phyloP scores from a whole-genome alignment of 495 filamentous ascomycete species.

The Neurospora sp. region DNA sequence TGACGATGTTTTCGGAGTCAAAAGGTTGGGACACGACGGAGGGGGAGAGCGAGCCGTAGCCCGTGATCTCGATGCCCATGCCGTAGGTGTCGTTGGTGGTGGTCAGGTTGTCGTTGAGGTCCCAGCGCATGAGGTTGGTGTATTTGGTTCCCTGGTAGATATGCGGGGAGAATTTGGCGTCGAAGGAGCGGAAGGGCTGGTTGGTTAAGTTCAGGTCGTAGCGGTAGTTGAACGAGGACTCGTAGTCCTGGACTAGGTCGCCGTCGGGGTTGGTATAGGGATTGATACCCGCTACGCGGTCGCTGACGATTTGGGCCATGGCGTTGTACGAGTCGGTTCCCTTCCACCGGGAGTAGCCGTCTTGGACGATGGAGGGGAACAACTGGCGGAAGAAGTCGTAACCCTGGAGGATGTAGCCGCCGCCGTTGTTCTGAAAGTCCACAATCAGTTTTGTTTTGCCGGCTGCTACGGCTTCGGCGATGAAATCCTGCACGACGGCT shows the following conservation, averaged over 20 bases:
- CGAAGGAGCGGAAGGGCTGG: constrained; percentile 25
- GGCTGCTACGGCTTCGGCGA: constrained; percentile 23
- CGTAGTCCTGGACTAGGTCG: constrained; percentile 17
- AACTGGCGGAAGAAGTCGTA: constrained; percentile 31
- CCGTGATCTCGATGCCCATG: constrained; percentile 31
- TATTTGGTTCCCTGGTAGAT: constrained; percentile 21
- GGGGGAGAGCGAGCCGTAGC: constrained; percentile 23
- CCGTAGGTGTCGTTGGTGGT: constrained; percentile 29
- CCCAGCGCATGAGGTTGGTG: constrained; percentile 30
- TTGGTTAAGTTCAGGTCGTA: constrained; percentile 27
- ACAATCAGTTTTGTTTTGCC: constrained; percentile 43
- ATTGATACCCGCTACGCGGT: constrained; percentile 20
- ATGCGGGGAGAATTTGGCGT: constrained; percentile 26
- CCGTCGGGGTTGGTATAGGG: constrained; percentile 15
- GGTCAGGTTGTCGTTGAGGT: constrained; percentile 26
- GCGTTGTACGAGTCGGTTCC: constrained; percentile 23
- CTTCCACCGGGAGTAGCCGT: constrained; percentile 16
- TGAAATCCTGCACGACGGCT: constrained; percentile 26
- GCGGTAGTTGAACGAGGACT: constrained; percentile 27
- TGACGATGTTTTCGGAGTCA: constrained; percentile 11
- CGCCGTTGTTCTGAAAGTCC: constrained; percentile 43
- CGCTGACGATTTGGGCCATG: constrained; percentile 20
- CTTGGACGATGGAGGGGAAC: constrained; percentile 16
- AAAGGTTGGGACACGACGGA: constrained; percentile 35
- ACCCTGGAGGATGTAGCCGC: constrained; percentile 37